Evolutionary conservation across 805 yeast genomes (phyloP).

Genomic region (Metahyphopichia silvanorum): DNA sequence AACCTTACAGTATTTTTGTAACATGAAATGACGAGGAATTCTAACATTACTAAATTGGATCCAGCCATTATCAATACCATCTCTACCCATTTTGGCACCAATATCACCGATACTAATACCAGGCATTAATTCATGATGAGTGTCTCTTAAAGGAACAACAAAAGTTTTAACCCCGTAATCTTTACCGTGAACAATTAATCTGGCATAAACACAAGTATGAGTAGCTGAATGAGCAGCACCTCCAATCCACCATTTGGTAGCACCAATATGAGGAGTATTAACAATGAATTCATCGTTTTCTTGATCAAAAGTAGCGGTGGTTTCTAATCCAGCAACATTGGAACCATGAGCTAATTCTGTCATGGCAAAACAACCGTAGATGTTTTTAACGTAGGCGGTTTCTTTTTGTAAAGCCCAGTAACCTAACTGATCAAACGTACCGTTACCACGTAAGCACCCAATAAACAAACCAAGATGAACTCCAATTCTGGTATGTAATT

Average conservation of each 20-base stretch:
- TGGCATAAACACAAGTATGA: constrained; percentile 76
- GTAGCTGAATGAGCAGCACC: constrained; percentile 94
- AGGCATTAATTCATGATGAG: constrained; percentile 63
- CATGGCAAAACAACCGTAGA: constrained; percentile 85
- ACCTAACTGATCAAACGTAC: constrained; percentile 29
- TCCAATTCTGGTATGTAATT: constrained; percentile 27
- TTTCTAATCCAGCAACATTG: constrained; percentile 85
- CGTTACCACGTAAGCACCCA: constrained; percentile 32
- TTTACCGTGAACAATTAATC: constrained; percentile 71
- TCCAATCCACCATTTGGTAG: constrained; percentile 97
- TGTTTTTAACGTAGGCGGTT: constrained; percentile 24
- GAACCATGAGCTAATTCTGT: constrained; percentile 90
- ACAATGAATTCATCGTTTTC: constrained; percentile 61
- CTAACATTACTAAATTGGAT: constrained; percentile 78
- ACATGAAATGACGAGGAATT: constrained; percentile 77
- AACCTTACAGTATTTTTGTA: constrained; percentile 70
- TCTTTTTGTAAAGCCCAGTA: constrained; percentile 32
- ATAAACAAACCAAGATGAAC: constrained; percentile 32
- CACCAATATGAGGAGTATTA: constrained; percentile 83
- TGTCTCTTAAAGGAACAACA: constrained; percentile 83
- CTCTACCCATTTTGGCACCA: constrained; percentile 92
- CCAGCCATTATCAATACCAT: constrained; percentile 94
- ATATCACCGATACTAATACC: constrained; percentile 85
- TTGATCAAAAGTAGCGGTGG: constrained; percentile 76
- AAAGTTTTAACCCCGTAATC: constrained; percentile 89